A percentile compares a stretch with the other conserved stretches of the same genome.
Evolutionary conservation across 768 basidiomycete species (phyloP).

Genomic region (Boletus speciosus): DNA sequence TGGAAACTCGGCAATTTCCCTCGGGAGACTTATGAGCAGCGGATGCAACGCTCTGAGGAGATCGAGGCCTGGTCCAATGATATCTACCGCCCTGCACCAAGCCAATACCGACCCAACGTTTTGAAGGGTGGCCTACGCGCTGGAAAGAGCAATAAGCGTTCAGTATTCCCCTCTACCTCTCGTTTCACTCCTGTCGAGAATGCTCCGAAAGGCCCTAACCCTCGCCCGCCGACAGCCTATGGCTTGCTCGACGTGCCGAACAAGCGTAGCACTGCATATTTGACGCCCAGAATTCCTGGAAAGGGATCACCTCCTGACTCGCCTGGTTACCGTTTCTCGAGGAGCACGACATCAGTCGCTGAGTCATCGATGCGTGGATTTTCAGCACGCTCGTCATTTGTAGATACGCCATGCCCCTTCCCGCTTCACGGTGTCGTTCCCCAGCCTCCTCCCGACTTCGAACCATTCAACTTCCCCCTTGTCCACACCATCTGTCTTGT

Average conservation of each 20-base stretch:
- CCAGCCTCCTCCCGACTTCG: slow-evolving; percentile 86
- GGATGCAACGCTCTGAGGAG: slow-evolving; percentile 83
- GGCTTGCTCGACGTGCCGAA: slow-evolving; percentile 63
- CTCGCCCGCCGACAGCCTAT: slow-evolving; percentile 60
- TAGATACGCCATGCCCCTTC: slow-evolving; percentile 84
- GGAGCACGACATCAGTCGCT: slow-evolving; percentile 74
- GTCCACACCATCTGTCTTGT: slow-evolving; percentile 94
- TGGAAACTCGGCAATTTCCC: slow-evolving; percentile 93
- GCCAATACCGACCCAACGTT: slow-evolving; percentile 86
- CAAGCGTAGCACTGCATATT: slow-evolving; percentile 58
- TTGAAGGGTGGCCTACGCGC: slow-evolving; percentile 59
- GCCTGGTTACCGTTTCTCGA: slow-evolving; percentile 66
- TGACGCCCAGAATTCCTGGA: slow-evolving; percentile 32
- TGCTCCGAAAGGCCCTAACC: slow-evolving; percentile 46
- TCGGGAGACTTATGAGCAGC: slow-evolving; percentile 86
- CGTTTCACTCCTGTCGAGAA: slow-evolving; percentile 75
- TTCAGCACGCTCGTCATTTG: slow-evolving; percentile 47
- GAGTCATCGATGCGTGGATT: slow-evolving; percentile 34
- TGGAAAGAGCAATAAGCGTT: slow-evolving; percentile 51
- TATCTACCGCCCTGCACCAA: slow-evolving; percentile 92
- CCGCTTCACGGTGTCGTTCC: slow-evolving; percentile 87
- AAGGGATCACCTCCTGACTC: slow-evolving; percentile 74
- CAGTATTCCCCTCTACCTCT: slow-evolving; percentile 63
- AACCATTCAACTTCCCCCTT: slow-evolving; percentile 95
- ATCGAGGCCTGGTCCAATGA: slow-evolving; percentile 97